These are phyloP conservation scores for Colletotrichum tropicicola DNA, from an alignment of 2,329 filamentous ascomycete genomes.

Conservation along the genomic window DNA sequence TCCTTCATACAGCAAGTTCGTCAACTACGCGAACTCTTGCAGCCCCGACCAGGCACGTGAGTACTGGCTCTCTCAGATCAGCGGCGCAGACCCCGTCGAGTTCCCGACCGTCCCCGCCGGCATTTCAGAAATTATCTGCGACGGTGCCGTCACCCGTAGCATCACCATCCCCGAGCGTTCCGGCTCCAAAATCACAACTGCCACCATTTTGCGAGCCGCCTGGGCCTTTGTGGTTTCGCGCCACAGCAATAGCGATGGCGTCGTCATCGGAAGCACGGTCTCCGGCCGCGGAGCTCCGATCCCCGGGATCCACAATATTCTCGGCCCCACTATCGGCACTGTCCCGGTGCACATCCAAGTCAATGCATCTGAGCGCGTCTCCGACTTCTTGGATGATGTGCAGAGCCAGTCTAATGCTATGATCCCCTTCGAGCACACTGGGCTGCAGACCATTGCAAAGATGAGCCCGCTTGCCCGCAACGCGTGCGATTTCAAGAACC, in stretches of 20 bases:
- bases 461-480: conserved; percentile 23
- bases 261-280: conserved; percentile 47
- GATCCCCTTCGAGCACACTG: conserved; percentile 35
- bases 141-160: neutral
- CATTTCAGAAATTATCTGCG: neutral
- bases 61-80: neutral
- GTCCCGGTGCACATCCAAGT: conserved; percentile 49
- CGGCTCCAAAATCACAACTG: conserved; percentile 6
- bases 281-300: conserved; percentile 45
- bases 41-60: neutral
- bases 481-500: conserved; percentile 33
- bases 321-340: conserved; percentile 48
- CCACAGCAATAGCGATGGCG: conserved; percentile 48
- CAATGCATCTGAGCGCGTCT: conserved; percentile 33
- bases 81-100: neutral
- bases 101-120: neutral
- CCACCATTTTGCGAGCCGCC: conserved; percentile 46
- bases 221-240: conserved; percentile 57
- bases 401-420: conserved; percentile 31
- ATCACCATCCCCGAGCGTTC: neutral
- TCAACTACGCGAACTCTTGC: neutral
- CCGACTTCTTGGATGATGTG: conserved; percentile 17
- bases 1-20: neutral
- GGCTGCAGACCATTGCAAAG: conserved; percentile 35
- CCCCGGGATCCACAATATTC: conserved; percentile 31